Conservation (phyloP, 169 alveolate species). For the Eimeria acervulina region DNA sequence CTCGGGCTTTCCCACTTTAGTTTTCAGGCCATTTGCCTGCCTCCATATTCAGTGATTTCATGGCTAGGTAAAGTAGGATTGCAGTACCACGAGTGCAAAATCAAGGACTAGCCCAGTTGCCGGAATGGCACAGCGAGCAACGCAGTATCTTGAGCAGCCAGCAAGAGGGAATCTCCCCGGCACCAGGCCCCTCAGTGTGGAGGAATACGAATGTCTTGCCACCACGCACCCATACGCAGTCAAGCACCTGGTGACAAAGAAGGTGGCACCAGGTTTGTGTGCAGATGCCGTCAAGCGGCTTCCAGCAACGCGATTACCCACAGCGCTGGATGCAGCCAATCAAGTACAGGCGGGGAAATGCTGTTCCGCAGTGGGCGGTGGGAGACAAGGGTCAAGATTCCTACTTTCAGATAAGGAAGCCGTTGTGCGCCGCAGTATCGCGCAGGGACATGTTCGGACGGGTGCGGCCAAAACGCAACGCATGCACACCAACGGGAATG, state of each 20-base stretch:
- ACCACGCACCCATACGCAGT: constrained; percentile 59
- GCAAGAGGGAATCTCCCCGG: constrained; percentile 36
- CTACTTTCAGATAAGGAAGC: neutral
- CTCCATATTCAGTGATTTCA: neutral
- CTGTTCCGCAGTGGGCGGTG: neutral
- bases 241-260: constrained; percentile 40
- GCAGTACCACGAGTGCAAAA: neutral
- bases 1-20: neutral
- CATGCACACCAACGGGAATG: neutral
- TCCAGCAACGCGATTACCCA: neutral
- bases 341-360: neutral
- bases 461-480: neutral
- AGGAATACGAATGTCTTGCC: constrained; percentile 68
- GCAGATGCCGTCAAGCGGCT: neutral
- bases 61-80: neutral
- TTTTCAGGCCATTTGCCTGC: neutral
- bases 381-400: neutral
- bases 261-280: neutral
- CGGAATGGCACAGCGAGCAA: constrained; percentile 15
- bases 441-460: neutral
- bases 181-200: constrained; percentile 60
- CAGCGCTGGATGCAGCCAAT: neutral
- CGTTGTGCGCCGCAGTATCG: neutral
- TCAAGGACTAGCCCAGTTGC: constrained; percentile 1
- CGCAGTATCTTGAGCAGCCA: neutral